These are phyloP conservation scores for Boletus patriciae DNA, from an alignment of 768 basidiomycete species.

Conservation along the genomic window DNA sequence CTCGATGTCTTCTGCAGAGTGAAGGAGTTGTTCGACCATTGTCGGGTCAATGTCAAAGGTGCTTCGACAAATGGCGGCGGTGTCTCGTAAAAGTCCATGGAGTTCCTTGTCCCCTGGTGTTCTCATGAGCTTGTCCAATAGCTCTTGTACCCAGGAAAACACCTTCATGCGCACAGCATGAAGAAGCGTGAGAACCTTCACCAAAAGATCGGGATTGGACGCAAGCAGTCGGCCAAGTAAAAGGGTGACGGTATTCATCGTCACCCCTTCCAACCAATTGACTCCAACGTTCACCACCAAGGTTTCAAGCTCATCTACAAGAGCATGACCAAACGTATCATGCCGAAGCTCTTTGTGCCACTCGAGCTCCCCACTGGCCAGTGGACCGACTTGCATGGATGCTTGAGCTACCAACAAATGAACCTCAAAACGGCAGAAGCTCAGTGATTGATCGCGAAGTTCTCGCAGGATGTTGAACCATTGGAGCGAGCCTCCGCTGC, in stretches of 20 bases:
- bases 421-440: slow-evolving; percentile 39
- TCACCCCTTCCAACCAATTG: slow-evolving; percentile 40
- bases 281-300: slow-evolving; percentile 34
- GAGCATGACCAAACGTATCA: slow-evolving; percentile 31
- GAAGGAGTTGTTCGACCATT: neutral
- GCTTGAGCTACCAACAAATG: slow-evolving; percentile 44
- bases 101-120: neutral
- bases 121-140: slow-evolving; percentile 22
- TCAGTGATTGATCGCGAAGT: slow-evolving; percentile 36
- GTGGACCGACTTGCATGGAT: slow-evolving; percentile 40
- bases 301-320: slow-evolving; percentile 35
- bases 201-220: slow-evolving; percentile 15
- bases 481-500: slow-evolving; percentile 44
- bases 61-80: slow-evolving; percentile 20
- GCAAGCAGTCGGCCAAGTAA: slow-evolving; percentile 38
- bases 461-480: slow-evolving; percentile 52
- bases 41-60: slow-evolving; percentile 28
- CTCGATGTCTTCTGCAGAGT: too few relatives aligned
- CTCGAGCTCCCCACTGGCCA: neutral
- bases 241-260: slow-evolving; percentile 32
- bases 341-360: slow-evolving; percentile 42
- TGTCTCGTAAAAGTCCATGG: slow-evolving; percentile 12
- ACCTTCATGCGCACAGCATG: slow-evolving; percentile 30
- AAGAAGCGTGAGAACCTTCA: slow-evolving; percentile 26
- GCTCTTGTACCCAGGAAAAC: slow-evolving; percentile 38